phyloP scores from a whole-genome alignment of 2,329 filamentous ascomycete genomes.

The Calonectria leucothoes region DNA sequence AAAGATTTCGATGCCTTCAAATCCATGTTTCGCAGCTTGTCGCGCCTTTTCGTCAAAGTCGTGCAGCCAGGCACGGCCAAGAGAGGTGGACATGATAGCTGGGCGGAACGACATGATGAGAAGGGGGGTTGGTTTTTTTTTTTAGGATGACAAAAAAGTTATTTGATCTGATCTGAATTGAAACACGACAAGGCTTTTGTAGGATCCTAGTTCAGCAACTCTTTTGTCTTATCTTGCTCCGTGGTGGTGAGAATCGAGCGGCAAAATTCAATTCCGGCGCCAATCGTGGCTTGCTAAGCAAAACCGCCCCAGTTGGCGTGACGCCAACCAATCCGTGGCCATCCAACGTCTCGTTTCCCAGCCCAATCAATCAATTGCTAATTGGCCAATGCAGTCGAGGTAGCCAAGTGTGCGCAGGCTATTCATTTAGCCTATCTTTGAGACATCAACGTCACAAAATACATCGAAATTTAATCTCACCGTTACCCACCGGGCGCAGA shows the following conservation, averaged over 20 bases:
- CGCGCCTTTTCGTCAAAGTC: conserved; percentile 73
- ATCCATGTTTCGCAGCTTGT: conserved; percentile 57
- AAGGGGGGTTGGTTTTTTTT: no score
- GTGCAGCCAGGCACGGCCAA: conserved; percentile 54
- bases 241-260: not conserved
- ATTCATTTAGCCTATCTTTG: not conserved
- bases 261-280: not conserved
- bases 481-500: not conserved
- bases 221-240: not conserved
- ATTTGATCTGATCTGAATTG: not conserved
- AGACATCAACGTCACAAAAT: not conserved
- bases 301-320: not conserved
- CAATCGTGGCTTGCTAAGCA: not conserved
- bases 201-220: not conserved
- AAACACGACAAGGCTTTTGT: not conserved
- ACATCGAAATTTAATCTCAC: not conserved
- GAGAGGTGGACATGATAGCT: conserved; percentile 22
- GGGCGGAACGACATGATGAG: conserved; percentile 12
- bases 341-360: no score
- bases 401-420: not conserved
- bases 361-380: not conserved
- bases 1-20: conserved; percentile 77
- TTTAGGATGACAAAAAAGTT: not conserved
- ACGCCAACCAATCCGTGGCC: not conserved
- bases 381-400: not conserved